Evolutionary conservation across 2,329 filamentous ascomycete genomes (phyloP), one percentile per base, ranked within the genome.

Genomic region (Emmonsiellopsis sp.): DNA sequence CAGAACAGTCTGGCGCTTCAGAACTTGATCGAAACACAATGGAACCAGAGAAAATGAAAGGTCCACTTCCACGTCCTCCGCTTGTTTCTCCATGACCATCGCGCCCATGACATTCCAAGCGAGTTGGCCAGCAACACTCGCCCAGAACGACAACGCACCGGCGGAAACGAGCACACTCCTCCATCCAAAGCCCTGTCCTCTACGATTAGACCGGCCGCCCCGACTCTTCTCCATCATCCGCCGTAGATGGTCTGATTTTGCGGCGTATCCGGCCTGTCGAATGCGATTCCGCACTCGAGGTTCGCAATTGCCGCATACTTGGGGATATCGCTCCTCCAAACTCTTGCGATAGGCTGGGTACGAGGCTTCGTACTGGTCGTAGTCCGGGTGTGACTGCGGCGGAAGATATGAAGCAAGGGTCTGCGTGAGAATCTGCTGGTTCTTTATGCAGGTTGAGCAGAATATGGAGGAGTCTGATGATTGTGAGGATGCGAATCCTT

Each of bases 281-380:
- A 96, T 83, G 56, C 83, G 80, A 37, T 79, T 74, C 57, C 85
- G 81, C 20, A 92, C 91, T 56, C 76, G 81, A 5, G 84, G 86
- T 58, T 87, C 86, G 69, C 93, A 98, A 45, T 82, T 76, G 57
- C 79, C 79, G 73, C 93, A 98, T 55, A 95, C 85, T 65, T 93
- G 89, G 0, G 93, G 93, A 65, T 96, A 97, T 49, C 86, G 81
- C 62, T 82, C 77, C 72, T 96, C 91, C 15, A 96, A 76, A 50
- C 84, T 78, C 57, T 76, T 78, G 57, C 85, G 84, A 67, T 87
- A 95, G 37, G 78, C 76, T 58, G 84, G 85, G 61, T 87, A 86
- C 48, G 80, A 79, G 52, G 77, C 78, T 67, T 90, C 85, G 58
- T 85, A 84, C 56, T 82, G 77, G 3, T 72, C 73, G 66, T 91